These are phyloP conservation scores for Cladobotryum protrusum DNA, from an alignment of 2,329 filamentous ascomycete genomes.

Conservation along the genomic window DNA sequence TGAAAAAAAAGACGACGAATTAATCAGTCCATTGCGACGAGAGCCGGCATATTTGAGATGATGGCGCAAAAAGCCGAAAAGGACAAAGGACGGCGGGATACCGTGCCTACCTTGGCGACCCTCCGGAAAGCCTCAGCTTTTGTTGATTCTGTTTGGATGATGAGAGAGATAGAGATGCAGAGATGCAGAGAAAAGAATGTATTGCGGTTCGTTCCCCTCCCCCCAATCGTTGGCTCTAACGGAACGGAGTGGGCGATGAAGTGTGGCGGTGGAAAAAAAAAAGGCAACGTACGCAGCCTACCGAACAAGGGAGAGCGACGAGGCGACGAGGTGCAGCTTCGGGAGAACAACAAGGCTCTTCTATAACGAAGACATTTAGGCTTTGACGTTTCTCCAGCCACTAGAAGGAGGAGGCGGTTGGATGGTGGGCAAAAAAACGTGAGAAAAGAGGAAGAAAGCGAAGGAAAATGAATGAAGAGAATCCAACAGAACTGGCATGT, in stretches of 20 bases:
- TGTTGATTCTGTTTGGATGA: background rate
- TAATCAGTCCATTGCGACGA: slow-evolving; percentile 5
- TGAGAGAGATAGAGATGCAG: background rate
- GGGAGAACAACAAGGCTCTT: slow-evolving; percentile 22
- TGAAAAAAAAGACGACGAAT: slow-evolving; percentile 6
- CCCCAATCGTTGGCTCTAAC: no score
- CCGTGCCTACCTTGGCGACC: background rate
- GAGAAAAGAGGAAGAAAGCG: background rate
- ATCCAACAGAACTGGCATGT: background rate
- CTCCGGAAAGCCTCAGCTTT: background rate
- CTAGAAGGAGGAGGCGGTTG: slow-evolving; percentile 1
- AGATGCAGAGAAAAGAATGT: background rate
- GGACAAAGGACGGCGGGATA: background rate
- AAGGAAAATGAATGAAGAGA: no score
- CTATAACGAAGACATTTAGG: slow-evolving; percentile 31
- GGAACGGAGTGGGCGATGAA: no score
- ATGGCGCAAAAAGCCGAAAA: background rate
- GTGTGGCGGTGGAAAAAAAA: background rate
- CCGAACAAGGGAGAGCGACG: slow-evolving; percentile 2
- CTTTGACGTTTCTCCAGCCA: background rate
- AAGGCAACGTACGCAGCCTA: background rate
- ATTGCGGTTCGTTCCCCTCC: background rate
- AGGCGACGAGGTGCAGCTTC: slow-evolving; percentile 15
- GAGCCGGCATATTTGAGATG: background rate
- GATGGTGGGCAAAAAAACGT: background rate